Evolutionary conservation across 805 yeast species (phyloP).

Genomic region (Nakazawaea ernobii): DNA sequence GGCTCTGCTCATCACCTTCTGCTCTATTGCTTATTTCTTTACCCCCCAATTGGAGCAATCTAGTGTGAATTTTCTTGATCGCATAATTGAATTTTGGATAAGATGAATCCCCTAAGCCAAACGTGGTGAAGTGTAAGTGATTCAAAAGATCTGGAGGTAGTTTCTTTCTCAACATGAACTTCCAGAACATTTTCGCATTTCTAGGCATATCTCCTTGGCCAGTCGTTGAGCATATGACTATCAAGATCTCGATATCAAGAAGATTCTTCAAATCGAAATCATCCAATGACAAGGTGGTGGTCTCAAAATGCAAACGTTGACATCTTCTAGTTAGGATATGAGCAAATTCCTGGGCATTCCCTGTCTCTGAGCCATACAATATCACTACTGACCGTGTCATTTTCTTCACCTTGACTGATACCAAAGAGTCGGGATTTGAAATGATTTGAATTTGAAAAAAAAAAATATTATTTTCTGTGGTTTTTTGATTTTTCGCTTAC

Average conservation of each 20-base stretch:
- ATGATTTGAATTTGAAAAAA: background rate
- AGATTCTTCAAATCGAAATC: slow-evolving; percentile 53
- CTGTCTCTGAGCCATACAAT: slow-evolving; percentile 89
- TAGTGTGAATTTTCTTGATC: slow-evolving; percentile 71
- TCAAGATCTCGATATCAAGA: slow-evolving; percentile 39
- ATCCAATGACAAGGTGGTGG: slow-evolving; percentile 49
- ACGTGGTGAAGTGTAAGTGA: slow-evolving; percentile 60
- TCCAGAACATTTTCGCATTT: slow-evolving; percentile 71
- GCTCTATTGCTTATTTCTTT: slow-evolving; percentile 63
- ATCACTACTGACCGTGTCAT: slow-evolving; percentile 42
- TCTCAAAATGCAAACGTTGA: slow-evolving; percentile 45
- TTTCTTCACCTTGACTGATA: background rate
- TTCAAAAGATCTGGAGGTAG: slow-evolving; percentile 54
- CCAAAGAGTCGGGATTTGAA: background rate
- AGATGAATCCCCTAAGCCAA: slow-evolving; percentile 92
- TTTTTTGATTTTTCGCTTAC: background rate
- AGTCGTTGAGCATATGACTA: slow-evolving; percentile 77
- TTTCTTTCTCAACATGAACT: slow-evolving; percentile 59
- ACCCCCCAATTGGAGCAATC: slow-evolving; percentile 82
- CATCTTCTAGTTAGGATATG: slow-evolving; percentile 50
- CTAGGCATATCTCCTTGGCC: slow-evolving; percentile 94
- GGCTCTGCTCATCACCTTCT: slow-evolving; percentile 83
- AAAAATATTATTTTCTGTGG: no score
- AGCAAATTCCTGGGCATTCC: slow-evolving; percentile 85
- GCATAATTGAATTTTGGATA: slow-evolving; percentile 88